Evolutionary conservation across 257 asterid genomes (phyloP).

Genomic region (Eucommia ulmoides): DNA sequence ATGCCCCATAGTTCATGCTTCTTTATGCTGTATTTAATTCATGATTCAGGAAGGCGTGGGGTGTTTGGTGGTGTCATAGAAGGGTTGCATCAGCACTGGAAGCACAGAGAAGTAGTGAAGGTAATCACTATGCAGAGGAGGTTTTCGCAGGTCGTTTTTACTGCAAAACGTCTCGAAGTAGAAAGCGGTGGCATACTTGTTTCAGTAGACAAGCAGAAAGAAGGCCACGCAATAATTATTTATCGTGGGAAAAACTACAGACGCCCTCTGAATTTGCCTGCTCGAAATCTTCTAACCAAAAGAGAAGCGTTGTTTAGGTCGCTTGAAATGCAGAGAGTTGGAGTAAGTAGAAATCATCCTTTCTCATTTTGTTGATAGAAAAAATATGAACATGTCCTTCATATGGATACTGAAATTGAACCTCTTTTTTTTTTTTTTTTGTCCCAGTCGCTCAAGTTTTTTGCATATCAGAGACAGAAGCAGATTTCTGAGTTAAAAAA

Average conservation of each 20-base stretch:
- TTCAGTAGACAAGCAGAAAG: constrained; percentile 61
- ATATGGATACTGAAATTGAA: neutral
- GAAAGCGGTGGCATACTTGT: constrained; percentile 74
- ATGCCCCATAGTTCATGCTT: no score
- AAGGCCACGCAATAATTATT: constrained; percentile 83
- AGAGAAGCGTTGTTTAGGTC: constrained; percentile 68
- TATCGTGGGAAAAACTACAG: constrained; percentile 89
- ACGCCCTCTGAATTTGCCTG: constrained; percentile 39
- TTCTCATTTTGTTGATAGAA: neutral
- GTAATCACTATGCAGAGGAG: constrained; percentile 80
- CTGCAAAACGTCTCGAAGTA: constrained; percentile 53
- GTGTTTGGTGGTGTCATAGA: constrained; percentile 76
- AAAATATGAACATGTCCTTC: neutral
- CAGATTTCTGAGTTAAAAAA: constrained; percentile 29
- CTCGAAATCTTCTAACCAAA: constrained; percentile 48
- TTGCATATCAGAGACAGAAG: constrained; percentile 55
- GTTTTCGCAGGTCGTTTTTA: constrained; percentile 46
- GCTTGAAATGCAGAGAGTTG: constrained; percentile 77
- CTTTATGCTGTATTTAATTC: neutral
- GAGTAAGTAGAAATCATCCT: constrained; percentile 43
- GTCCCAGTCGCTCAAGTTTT: constrained; percentile 68
- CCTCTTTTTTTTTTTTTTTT: constrained; percentile 8
- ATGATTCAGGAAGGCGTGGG: constrained; percentile 74
- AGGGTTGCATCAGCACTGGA: constrained; percentile 94
- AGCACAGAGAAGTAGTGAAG: constrained; percentile 80